A percentile compares a stretch with the other conserved stretches of the same genome.
Evolutionary conservation across 176 grass and related monocot species (phyloP).

Genomic region (Coix lacrymajobi): DNA sequence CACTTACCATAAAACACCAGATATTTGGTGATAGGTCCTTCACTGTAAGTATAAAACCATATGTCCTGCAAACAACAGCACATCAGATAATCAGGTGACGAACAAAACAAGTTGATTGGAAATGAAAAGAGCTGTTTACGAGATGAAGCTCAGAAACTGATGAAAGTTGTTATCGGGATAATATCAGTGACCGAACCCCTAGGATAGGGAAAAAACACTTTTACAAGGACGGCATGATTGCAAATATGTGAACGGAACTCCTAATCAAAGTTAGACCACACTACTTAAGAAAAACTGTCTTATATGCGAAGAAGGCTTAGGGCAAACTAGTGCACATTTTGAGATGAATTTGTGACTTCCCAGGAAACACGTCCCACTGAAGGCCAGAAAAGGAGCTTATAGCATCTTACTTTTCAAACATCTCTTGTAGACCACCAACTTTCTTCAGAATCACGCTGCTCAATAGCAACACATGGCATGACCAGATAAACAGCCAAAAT

Average conservation of each 20-base stretch:
- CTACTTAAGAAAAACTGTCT: not conserved
- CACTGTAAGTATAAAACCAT: slow-evolving; percentile 82
- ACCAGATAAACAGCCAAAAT: slow-evolving; percentile 70
- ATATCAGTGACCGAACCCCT: not conserved
- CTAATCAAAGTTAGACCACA: not conserved
- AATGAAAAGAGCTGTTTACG: not conserved
- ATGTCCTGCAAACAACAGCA: slow-evolving; percentile 59
- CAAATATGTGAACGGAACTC: slow-evolving; percentile 1
- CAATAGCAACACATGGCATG: slow-evolving; percentile 66
- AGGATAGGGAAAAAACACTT: not conserved
- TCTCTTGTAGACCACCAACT: slow-evolving; percentile 62
- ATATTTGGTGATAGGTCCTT: slow-evolving; percentile 85
- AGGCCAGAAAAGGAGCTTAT: not conserved
- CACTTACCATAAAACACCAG: slow-evolving; percentile 78
- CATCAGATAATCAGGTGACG: not conserved
- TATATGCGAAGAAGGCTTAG: not conserved
- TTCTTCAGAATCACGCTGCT: slow-evolving; percentile 65
- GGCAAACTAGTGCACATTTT: slow-evolving; percentile 4
- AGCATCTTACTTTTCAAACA: slow-evolving; percentile 84
- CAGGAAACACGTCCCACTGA: not conserved
- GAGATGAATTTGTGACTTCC: not conserved
- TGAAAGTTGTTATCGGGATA: not conserved
- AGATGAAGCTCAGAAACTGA: not conserved
- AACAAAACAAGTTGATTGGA: not conserved
- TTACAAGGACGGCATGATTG: not conserved